phyloP scores from a whole-genome alignment of 331 rosid genomes.

The Cydonia oblonga region DNA sequence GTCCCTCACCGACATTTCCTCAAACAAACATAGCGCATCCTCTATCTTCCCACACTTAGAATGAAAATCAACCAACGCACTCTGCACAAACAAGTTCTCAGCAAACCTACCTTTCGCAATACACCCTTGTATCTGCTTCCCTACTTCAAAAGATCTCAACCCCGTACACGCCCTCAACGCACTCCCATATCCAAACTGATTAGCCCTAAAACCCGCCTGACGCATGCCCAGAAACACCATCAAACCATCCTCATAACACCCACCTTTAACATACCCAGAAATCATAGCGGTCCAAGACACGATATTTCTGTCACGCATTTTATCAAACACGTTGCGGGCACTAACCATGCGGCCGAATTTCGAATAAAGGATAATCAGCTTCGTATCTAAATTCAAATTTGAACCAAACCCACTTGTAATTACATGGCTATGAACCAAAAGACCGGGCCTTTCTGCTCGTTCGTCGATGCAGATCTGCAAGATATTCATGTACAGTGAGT shows the following conservation, averaged over 20 bases:
- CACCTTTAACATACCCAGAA: slow-evolving; percentile 23
- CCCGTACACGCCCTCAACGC: slow-evolving; percentile 21
- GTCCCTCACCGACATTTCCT: slow-evolving; percentile 12
- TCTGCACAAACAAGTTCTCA: slow-evolving; percentile 15
- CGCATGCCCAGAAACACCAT: slow-evolving; percentile 14
- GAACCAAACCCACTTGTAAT: slow-evolving; percentile 18
- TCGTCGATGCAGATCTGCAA: slow-evolving; percentile 17
- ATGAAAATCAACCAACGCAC: slow-evolving; percentile 28
- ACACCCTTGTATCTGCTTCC: slow-evolving; percentile 29
- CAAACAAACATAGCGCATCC: slow-evolving; percentile 7
- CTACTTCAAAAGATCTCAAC: slow-evolving; percentile 10
- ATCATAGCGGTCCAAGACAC: slow-evolving; percentile 33
- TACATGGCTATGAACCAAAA: slow-evolving; percentile 18
- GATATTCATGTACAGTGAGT: slow-evolving; percentile 10
- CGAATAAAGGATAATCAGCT: slow-evolving; percentile 1
- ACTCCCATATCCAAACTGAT: slow-evolving; percentile 29
- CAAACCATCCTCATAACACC: slow-evolving; percentile 12
- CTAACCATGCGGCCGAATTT: not conserved
- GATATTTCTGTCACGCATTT: slow-evolving; percentile 10
- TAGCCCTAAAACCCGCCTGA: slow-evolving; percentile 10
- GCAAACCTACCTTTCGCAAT: slow-evolving; percentile 10
- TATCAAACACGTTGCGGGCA: slow-evolving; percentile 18
- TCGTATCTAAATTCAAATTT: slow-evolving; percentile 14
- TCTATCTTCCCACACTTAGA: slow-evolving; percentile 22
- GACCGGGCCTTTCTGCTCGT: slow-evolving; percentile 14